A percentile compares a stretch with the other conserved stretches of the same genome.
These are phyloP conservation scores for Acacia pycnantha DNA, from an alignment of 331 rosid species.

Conservation along the genomic window DNA sequence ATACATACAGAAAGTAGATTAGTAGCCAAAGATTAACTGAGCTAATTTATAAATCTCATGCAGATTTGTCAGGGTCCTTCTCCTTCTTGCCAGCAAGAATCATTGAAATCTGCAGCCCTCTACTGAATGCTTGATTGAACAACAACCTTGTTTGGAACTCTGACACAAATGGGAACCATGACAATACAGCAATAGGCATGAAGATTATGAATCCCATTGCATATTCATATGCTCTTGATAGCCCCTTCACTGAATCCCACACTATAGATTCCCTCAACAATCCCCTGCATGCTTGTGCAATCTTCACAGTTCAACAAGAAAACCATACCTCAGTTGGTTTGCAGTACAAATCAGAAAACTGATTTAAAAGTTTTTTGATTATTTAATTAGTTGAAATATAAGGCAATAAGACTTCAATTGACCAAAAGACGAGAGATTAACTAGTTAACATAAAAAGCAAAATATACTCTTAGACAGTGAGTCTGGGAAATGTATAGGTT, in stretches of 20 bases:
- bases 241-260: conserved; percentile 87
- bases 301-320: conserved; percentile 40
- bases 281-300: conserved; percentile 79
- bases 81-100: conserved; percentile 79
- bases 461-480: not conserved
- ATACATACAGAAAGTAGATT: not conserved
- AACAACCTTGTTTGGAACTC: conserved; percentile 94
- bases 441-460: conserved; percentile 9
- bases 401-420: not conserved
- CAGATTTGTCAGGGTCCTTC: conserved; percentile 51
- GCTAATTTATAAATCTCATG: conserved; percentile 14
- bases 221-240: conserved; percentile 85
- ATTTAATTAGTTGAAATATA: not conserved
- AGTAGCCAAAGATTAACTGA: conserved; percentile 21
- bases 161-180: conserved; percentile 92
- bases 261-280: conserved; percentile 51
- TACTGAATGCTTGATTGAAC: conserved; percentile 94
- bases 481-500: conserved; percentile 11
- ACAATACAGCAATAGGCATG: conserved; percentile 78
- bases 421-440: not conserved
- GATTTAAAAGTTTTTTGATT: not conserved
- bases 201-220: conserved; percentile 79
- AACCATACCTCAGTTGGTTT: not conserved
- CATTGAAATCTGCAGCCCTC: conserved; percentile 96
- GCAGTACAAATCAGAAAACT: not conserved